Conservation (phyloP, 106 monocot genomes). For the Xerophyta viscosa region DNA sequence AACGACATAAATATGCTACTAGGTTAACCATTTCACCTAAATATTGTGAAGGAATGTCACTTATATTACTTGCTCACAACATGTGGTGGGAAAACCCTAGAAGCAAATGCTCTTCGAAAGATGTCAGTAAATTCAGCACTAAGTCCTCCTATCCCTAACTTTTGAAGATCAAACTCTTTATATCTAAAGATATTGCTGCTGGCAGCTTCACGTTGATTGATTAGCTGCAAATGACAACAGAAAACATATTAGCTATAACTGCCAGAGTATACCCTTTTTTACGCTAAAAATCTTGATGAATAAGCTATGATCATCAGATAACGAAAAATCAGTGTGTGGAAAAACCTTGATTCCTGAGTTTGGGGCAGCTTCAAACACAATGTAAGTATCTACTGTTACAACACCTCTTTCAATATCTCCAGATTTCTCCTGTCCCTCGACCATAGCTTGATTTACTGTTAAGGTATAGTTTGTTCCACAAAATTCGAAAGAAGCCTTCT, state of each 20-base stretch:
- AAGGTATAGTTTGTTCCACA: constrained; percentile 78
- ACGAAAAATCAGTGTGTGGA: too few species aligned
- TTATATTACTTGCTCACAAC: constrained; percentile 92
- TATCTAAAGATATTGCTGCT: constrained; percentile 91
- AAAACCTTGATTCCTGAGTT: constrained; percentile 95
- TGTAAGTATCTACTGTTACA: constrained; percentile 68
- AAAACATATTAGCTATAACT: too few species aligned
- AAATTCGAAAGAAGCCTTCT: constrained; percentile 75
- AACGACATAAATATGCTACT: too few species aligned
- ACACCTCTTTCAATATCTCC: constrained; percentile 58
- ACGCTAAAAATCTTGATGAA: too few species aligned
- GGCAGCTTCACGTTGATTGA: constrained; percentile 80
- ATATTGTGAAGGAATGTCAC: too few species aligned
- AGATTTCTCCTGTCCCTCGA: constrained; percentile 66
- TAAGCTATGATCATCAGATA: too few species aligned
- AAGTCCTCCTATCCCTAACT: constrained; percentile 89
- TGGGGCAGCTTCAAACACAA: constrained; percentile 79
- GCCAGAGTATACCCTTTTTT: too few species aligned
- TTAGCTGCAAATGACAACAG: too few species aligned
- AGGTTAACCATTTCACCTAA: too few species aligned
- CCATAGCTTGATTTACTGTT: constrained; percentile 75
- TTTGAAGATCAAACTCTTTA: constrained; percentile 91
- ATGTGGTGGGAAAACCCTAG: constrained; percentile 91
- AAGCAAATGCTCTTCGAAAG: constrained; percentile 97
- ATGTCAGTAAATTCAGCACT: constrained; percentile 89